A percentile compares a stretch with the other conserved stretches of the same genome.
Evolutionary conservation across 257 asterid genomes (phyloP).

Genomic region (Petrea volubilis): DNA sequence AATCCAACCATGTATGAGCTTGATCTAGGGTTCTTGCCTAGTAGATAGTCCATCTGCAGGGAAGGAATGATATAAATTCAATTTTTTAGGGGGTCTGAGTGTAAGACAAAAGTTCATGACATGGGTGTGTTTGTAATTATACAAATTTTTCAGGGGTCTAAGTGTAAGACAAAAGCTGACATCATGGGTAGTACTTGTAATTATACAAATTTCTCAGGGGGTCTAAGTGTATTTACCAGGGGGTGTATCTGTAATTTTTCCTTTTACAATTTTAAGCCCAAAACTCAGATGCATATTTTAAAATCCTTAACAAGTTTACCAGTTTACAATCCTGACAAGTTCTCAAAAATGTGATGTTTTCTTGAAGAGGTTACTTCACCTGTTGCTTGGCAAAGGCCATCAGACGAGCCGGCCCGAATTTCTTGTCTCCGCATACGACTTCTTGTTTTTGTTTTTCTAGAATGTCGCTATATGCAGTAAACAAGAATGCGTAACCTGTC

Average conservation of each 20-base stretch:
- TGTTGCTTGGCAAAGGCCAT: conserved; percentile 65
- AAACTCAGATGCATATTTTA: too few species aligned
- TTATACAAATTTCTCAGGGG: too few species aligned
- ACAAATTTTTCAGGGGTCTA: too few species aligned
- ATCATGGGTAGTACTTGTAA: too few species aligned
- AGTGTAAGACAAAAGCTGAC: too few species aligned
- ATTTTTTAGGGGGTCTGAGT: background rate
- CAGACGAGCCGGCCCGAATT: conserved; percentile 33
- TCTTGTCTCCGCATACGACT: conserved; percentile 48
- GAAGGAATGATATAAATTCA: background rate
- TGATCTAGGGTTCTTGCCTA: conserved; percentile 62
- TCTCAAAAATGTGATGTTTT: background rate
- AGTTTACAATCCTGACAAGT: too few species aligned
- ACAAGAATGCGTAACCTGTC: conserved; percentile 61
- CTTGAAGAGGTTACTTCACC: conserved; percentile 32
- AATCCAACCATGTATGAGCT: conserved; percentile 91
- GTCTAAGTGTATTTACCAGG: too few species aligned
- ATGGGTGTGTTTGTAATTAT: too few species aligned
- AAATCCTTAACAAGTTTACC: too few species aligned
- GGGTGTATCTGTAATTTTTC: too few species aligned
- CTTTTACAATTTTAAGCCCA: too few species aligned
- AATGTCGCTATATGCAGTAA: conserved; percentile 58
- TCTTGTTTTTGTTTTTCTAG: conserved; percentile 43
- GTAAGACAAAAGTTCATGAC: too few species aligned
- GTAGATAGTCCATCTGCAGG: conserved; percentile 68